Evolutionary conservation across 2,329 filamentous ascomycete genomes (phyloP).

Genomic region (Dothistroma septosporum): DNA sequence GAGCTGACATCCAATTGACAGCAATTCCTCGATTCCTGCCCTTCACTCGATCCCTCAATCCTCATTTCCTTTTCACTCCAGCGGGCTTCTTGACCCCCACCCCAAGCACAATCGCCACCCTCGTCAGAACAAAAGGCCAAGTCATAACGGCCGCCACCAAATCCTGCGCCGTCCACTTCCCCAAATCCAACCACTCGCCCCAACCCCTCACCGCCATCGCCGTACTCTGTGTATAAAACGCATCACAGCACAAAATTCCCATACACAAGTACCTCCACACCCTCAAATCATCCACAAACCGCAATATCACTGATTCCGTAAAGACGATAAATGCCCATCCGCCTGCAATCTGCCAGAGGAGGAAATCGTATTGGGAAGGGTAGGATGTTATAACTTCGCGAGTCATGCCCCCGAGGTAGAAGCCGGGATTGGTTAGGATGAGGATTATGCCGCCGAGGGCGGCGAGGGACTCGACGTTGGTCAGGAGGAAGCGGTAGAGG

Average conservation of each 20-base stretch:
- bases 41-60: neutral
- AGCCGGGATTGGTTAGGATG: conserved; percentile 19
- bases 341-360: conserved; percentile 31
- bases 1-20: neutral
- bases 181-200: conserved; percentile 21
- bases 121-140: conserved; percentile 29
- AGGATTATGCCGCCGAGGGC: conserved; percentile 26
- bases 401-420: conserved; percentile 25
- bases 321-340: conserved; percentile 31
- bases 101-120: conserved; percentile 26
- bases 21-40: neutral
- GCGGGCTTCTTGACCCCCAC: conserved; percentile 17
- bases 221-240: conserved; percentile 26
- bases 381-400: conserved; percentile 21
- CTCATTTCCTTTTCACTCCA: conserved; percentile 1
- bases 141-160: conserved; percentile 29
- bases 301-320: conserved; percentile 27
- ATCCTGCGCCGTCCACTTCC: conserved; percentile 27
- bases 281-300: conserved; percentile 29
- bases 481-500: conserved; percentile 27
- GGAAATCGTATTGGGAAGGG: conserved; percentile 24
- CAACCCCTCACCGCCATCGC: conserved; percentile 30
- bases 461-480: conserved; percentile 28
- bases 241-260: conserved; percentile 28
- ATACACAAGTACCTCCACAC: conserved; percentile 30